Base-by-base conservation (phyloP, 805 yeast genomes). In the Schwanniomyces vanrijiae region DNA sequence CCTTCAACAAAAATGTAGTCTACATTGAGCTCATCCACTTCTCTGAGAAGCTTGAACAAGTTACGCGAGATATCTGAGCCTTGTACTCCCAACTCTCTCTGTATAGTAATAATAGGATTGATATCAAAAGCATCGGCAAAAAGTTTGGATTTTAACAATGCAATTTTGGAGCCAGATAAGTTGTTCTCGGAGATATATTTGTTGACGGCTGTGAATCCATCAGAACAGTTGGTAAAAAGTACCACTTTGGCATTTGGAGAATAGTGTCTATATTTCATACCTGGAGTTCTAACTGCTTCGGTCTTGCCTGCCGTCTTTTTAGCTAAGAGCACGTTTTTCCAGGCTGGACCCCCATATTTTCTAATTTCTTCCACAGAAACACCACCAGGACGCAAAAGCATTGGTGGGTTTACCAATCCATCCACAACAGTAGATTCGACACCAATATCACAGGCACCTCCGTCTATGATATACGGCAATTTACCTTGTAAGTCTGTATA, bases 261-360 rank as follows among this genome's bases (percentile, higher is more conserved):
- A 64, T 94, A 94, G 64, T 94, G 99, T 55, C 88, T 83, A 63
- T 94, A 94, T 61, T 94, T 94, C 99, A 94, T 94, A 0, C 99
- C 99, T 0, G 99, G 99, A 0, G 99, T 94, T 55, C 87, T 78
- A 0, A 87, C 95, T 1, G 83, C 77, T 52, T 89, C 97, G 18
- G 58, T 34, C 26, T 73, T 68, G 16, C 83, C 87, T 1, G 89
- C 89, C 2, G 82, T 80, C 52, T 77, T 78, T 54, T 81, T 85
- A 7, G 88, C 90, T 4, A 87, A 68, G 5, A 80, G 65, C 1
- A 88, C 79, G 42, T 81, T 64, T 5, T 64, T 56, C 97, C 97
- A 91, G 10, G 46, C 59, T 1, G 61, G 65, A 0, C 96, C 96
- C 0, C 96, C 96, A 37, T 64, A 66, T 44, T 66, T 53, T 39